A percentile compares a stretch with the other conserved stretches of the same genome.
These are phyloP conservation scores for Albizia julibrissin DNA, from an alignment of 306 rosid species.

Conservation along the genomic window DNA sequence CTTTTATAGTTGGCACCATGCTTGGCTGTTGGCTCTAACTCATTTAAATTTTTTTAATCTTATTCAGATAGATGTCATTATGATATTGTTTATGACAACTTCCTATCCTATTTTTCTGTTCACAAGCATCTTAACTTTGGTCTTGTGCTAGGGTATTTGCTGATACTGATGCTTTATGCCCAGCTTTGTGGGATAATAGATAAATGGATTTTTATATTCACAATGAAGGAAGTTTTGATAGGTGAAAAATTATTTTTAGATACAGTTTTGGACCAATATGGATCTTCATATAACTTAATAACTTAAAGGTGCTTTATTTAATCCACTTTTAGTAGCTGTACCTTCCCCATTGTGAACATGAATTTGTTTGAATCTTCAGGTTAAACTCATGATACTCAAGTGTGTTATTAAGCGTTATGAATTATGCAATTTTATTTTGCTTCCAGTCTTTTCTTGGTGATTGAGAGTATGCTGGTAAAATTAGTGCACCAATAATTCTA, in stretches of 20 bases:
- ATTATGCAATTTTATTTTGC: not conserved
- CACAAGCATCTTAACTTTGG: not conserved
- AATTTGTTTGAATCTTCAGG: not conserved
- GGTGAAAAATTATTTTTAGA: not conserved
- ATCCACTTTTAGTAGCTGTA: conserved; percentile 12
- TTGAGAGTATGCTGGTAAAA: conserved; percentile 18
- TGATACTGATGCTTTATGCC: not conserved
- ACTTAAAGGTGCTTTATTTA: not conserved
- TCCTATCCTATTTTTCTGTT: not conserved
- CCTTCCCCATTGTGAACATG: not conserved
- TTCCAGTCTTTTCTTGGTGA: conserved; percentile 21
- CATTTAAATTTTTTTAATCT: not conserved
- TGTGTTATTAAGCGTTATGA: not conserved
- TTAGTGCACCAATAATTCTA: not conserved
- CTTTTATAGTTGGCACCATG: not conserved
- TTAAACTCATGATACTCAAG: not conserved
- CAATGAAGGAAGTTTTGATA: not conserved
- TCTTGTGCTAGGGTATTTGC: not conserved
- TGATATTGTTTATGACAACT: not conserved
- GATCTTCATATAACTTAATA: not conserved
- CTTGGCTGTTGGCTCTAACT: not conserved
- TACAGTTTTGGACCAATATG: not conserved
- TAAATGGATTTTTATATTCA: not conserved
- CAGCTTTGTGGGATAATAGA: not conserved
- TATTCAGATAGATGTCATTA: not conserved